Percentiles rank a stretch among this genome's conserved stretches.
These are phyloP conservation scores for Luffa aegyptiaca DNA, from an alignment of 306 rosid genomes.

Conservation along the genomic window DNA sequence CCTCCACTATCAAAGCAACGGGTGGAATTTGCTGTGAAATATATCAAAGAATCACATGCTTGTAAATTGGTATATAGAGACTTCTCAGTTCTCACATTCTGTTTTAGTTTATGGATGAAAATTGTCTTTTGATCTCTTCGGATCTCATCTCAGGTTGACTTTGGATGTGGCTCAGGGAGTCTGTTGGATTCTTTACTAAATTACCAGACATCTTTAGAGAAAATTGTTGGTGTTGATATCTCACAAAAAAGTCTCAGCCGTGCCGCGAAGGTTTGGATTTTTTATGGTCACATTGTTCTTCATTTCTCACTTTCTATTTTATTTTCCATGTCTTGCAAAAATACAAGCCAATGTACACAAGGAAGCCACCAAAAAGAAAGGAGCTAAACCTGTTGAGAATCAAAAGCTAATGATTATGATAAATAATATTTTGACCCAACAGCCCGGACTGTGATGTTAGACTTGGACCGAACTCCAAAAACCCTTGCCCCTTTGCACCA, in stretches of 20 bases:
- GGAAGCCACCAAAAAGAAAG: neutral
- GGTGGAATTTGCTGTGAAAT: conserved; percentile 80
- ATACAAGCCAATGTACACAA: neutral
- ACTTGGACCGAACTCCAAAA: neutral
- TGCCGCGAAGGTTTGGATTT: conserved; percentile 69
- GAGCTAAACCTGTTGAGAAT: neutral
- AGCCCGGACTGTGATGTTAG: neutral
- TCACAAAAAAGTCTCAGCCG: conserved; percentile 74
- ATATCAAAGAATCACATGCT: conserved; percentile 58
- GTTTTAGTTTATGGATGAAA: neutral
- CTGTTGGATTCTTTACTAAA: conserved; percentile 83
- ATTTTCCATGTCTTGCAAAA: neutral
- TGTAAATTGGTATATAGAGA: conserved; percentile 46
- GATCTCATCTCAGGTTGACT: conserved; percentile 61
- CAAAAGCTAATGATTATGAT: neutral
- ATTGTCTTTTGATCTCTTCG: conserved; percentile 16
- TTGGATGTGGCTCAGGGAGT: conserved; percentile 99
- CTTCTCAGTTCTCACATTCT: neutral
- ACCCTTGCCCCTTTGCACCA: neutral
- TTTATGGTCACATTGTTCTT: neutral
- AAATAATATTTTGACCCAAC: neutral
- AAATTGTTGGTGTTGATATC: conserved; percentile 83
- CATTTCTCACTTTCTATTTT: neutral
- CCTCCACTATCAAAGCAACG: conserved; percentile 97
- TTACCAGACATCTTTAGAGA: conserved; percentile 57